Percentiles rank a stretch among this genome's conserved stretches.
Evolutionary conservation across 1,139 yeast species (phyloP).

Genomic region (Lodderomyces elongisporus): DNA sequence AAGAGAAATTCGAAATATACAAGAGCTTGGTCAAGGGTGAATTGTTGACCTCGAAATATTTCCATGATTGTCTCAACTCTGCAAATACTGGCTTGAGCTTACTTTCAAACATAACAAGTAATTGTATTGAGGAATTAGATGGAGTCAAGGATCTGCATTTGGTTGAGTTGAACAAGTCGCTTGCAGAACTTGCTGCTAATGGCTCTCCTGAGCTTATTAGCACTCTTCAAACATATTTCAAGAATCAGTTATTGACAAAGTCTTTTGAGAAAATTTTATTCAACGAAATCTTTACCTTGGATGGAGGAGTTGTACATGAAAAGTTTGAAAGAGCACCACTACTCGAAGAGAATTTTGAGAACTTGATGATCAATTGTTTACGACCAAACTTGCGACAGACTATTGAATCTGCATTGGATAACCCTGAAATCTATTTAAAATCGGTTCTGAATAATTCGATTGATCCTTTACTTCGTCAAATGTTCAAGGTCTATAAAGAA

Average conservation of each 20-base stretch:
- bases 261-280: conserved; percentile 27
- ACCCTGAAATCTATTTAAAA: conserved; percentile 24
- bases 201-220: too few relatives aligned
- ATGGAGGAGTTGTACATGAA: conserved; percentile 23
- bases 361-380: conserved; percentile 35
- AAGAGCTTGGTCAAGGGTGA: conserved; percentile 23
- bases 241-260: conserved; percentile 17
- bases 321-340: conserved; percentile 16
- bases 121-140: conserved; percentile 8
- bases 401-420: conserved; percentile 30
- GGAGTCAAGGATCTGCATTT: conserved; percentile 8
- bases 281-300: conserved; percentile 35
- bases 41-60: conserved; percentile 16
- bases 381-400: conserved; percentile 34
- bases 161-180: conserved; percentile 6
- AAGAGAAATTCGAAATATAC: conserved; percentile 29
- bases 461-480: conserved; percentile 47
- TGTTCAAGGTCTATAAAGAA: conserved; percentile 73
- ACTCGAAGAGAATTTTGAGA: conserved; percentile 35
- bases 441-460: not conserved
- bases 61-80: conserved; percentile 10
- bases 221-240: conserved; percentile 16
- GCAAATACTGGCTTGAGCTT: not conserved
- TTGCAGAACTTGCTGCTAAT: conserved; percentile 6
- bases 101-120: conserved; percentile 8